phyloP scores from a whole-genome alignment of 257 asterid genomes.

The Salvia rosmarinus region DNA sequence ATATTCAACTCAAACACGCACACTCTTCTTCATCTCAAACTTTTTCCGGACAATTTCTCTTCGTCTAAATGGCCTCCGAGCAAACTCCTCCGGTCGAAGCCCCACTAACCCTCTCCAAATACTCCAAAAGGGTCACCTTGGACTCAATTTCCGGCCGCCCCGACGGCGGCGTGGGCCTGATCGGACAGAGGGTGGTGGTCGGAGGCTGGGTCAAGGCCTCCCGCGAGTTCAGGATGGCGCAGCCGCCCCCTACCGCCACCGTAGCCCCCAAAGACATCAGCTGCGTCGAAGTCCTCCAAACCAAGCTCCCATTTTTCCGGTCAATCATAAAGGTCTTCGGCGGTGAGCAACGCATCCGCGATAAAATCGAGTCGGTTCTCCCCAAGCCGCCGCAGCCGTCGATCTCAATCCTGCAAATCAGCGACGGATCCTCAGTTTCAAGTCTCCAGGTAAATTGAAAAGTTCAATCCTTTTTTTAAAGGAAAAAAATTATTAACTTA shows the following conservation, averaged over 20 bases:
- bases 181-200: conserved; percentile 63
- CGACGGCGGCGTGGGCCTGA: conserved; percentile 58
- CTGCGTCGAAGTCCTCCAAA: conserved; percentile 66
- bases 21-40: conserved; percentile 1
- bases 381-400: conserved; percentile 63
- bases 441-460: conserved; percentile 55
- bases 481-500: too few species aligned
- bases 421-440: conserved; percentile 77
- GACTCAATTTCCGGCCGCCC: conserved; percentile 51
- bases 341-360: conserved; percentile 55
- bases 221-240: conserved; percentile 48
- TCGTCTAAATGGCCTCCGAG: conserved; percentile 53
- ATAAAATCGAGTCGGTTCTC: conserved; percentile 49
- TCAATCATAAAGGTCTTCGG: conserved; percentile 61
- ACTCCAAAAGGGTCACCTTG: conserved; percentile 65
- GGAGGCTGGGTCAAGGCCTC: conserved; percentile 97
- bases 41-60: background rate
- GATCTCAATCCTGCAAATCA: conserved; percentile 56
- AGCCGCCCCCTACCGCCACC: conserved; percentile 21
- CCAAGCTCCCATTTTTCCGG: conserved; percentile 61
- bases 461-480: background rate
- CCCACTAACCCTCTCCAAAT: conserved; percentile 48
- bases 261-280: conserved; percentile 50
- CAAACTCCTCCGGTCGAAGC: conserved; percentile 42
- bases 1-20: conserved; percentile 20